Conservation (phyloP, 1,284 basidiomycete genomes). For the Lentinula novae-zelandiae region DNA sequence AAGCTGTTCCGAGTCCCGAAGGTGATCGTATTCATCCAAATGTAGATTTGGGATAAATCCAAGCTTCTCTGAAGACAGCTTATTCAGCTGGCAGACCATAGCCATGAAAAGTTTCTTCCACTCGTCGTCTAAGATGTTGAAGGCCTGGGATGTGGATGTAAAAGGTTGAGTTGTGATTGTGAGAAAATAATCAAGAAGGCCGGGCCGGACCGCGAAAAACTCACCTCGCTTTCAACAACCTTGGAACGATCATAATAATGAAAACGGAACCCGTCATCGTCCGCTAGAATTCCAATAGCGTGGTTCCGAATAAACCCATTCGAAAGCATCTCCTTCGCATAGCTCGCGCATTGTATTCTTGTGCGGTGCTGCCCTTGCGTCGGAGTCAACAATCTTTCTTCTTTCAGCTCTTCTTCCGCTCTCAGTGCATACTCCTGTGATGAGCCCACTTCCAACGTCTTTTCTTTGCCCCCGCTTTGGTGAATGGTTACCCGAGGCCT, state of each 20-base stretch:
- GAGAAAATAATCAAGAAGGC: background rate
- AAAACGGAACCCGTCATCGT: background rate
- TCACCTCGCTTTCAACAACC: background rate
- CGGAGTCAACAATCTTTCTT: background rate
- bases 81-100: background rate
- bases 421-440: background rate
- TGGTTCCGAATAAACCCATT: background rate
- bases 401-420: background rate
- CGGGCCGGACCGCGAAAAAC: background rate
- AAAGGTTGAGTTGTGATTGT: background rate
- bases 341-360: background rate
- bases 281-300: background rate
- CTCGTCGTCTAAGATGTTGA: background rate
- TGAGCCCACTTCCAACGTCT: background rate
- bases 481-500: background rate
- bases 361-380: background rate
- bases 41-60: background rate
- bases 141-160: background rate
- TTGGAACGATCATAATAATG: background rate
- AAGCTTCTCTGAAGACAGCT: background rate
- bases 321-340: background rate
- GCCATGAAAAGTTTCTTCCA: background rate
- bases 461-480: background rate
- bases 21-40: background rate
- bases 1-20: background rate